Percentiles rank a stretch among this genome's conserved stretches.
Evolutionary conservation across 1,284 basidiomycete species (phyloP).

Genomic region (Moesziomyces antarcticus): DNA sequence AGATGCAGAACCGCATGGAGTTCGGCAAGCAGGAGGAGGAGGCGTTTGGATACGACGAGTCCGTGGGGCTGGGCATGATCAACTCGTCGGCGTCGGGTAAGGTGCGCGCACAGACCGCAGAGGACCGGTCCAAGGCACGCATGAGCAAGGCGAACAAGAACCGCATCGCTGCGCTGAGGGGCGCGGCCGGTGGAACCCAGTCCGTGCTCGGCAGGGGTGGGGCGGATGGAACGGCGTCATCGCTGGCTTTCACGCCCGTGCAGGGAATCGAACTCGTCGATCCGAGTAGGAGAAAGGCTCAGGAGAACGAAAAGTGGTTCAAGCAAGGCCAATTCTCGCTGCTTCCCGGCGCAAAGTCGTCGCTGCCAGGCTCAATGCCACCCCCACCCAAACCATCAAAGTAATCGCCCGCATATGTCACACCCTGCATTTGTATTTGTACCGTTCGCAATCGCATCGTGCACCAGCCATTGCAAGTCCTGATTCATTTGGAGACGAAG

Average conservation of each 20-base stretch:
- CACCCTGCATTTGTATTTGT: slow-evolving; percentile 25
- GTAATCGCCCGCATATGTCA: background rate
- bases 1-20: slow-evolving; percentile 94
- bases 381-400: slow-evolving; percentile 28
- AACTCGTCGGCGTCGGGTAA: slow-evolving; percentile 80
- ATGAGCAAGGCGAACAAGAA: slow-evolving; percentile 95
- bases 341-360: slow-evolving; percentile 40
- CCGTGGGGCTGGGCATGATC: slow-evolving; percentile 96
- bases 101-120: slow-evolving; percentile 84
- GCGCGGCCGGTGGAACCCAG: slow-evolving; percentile 69
- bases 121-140: slow-evolving; percentile 91
- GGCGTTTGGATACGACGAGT: slow-evolving; percentile 94
- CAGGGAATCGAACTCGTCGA: slow-evolving; percentile 75
- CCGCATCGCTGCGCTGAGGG: slow-evolving; percentile 70
- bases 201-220: slow-evolving; percentile 63
- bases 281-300: slow-evolving; percentile 61
- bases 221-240: slow-evolving; percentile 81
- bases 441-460: background rate
- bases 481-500: background rate
- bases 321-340: slow-evolving; percentile 67
- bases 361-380: slow-evolving; percentile 31
- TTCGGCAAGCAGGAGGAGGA: slow-evolving; percentile 97
- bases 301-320: slow-evolving; percentile 69
- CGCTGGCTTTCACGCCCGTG: slow-evolving; percentile 91
- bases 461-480: background rate